Evolutionary conservation across 1,139 yeast genomes (phyloP), one percentile per base, ranked within the genome.

Genomic region (Suhomyces kunorum): DNA sequence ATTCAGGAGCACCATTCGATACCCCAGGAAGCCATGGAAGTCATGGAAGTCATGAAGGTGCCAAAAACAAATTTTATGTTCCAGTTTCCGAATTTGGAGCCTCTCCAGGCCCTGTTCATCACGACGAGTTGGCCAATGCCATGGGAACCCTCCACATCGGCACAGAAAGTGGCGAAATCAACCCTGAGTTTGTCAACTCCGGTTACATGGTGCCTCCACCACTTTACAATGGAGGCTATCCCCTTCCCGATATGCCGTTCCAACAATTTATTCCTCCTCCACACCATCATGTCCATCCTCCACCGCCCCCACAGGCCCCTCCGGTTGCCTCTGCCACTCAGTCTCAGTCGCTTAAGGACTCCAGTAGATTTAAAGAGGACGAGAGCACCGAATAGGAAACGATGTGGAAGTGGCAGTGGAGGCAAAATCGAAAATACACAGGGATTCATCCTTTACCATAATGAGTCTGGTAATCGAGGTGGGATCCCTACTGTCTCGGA

Each of bases 181-280:
- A 34, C n/a, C 36, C 42, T 3, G 38, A 39, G 11, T 43, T 34
- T 15, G 29, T 41, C 8, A 43, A 41, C 29, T 35, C 49, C 18
- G 42, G 42, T 11, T 43, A 36, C 20, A 40, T 43, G 44, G 42
- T 36, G 15, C 46, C 44, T 15, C 39, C 39, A 5, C 48, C 44
- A 2, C 30, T 33, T 29, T 45, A 36, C 23, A 37, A 36, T 22
- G 42, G 42, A n/a, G 48, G 47, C 7, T 46, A 44, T 17, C 47
- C 47, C 19, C 31, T 39, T 8, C 41, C 41, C 5, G 48, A 45
- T 5, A 43, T 45, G 45, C 45, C 40, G 15, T 45, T 28, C 17
- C 47, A 42, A 19, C 45, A 39, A 9, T 45, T 34, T 20, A 34
- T 45, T 9, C 44, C 45, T 11, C 42, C 28, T 12, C 41, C 26